phyloP scores from a whole-genome alignment of 2,329 filamentous ascomycete genomes.

The Fusarium sp. region DNA sequence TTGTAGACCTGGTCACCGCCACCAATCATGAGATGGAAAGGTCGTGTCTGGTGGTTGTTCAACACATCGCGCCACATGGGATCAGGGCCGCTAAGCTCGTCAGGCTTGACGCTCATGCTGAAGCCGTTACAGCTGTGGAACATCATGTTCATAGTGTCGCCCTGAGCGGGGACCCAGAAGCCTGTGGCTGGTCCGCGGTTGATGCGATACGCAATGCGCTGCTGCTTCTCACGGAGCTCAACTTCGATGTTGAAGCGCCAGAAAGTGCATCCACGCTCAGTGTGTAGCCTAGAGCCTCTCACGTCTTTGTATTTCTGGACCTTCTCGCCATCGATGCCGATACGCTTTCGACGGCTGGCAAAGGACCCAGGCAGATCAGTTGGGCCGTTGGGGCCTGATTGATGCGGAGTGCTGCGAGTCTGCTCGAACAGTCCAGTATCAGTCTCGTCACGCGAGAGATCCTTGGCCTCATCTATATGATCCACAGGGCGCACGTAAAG shows the following conservation, averaged over 20 bases:
- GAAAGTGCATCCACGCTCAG: constrained; percentile 89
- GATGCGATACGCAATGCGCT: constrained; percentile 93
- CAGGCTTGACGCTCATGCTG: constrained; percentile 78
- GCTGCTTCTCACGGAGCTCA: constrained; percentile 79
- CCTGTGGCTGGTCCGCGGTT: constrained; percentile 88
- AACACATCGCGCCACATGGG: constrained; percentile 97
- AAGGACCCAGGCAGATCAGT: constrained; percentile 63
- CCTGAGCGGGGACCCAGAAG: constrained; percentile 92
- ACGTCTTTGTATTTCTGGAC: constrained; percentile 84
- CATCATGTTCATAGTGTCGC: constrained; percentile 97
- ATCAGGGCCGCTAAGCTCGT: constrained; percentile 89
- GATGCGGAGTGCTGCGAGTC: constrained; percentile 63
- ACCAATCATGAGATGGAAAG: constrained; percentile 98
- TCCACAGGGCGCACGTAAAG: constrained; percentile 92
- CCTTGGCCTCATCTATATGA: constrained; percentile 78
- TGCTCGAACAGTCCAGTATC: constrained; percentile 85
- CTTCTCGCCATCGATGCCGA: constrained; percentile 78
- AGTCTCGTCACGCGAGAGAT: constrained; percentile 81
- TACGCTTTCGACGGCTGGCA: constrained; percentile 61
- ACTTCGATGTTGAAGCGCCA: constrained; percentile 98
- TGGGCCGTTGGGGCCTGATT: constrained; percentile 51
- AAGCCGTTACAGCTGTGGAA: constrained; percentile 99
- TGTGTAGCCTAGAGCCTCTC: constrained; percentile 81
- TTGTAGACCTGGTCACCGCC: constrained; percentile 98
- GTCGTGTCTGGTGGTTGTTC: constrained; percentile 87